These are phyloP conservation scores for Fusarium nanum DNA, from an alignment of 2,329 filamentous ascomycete genomes.

Conservation along the genomic window DNA sequence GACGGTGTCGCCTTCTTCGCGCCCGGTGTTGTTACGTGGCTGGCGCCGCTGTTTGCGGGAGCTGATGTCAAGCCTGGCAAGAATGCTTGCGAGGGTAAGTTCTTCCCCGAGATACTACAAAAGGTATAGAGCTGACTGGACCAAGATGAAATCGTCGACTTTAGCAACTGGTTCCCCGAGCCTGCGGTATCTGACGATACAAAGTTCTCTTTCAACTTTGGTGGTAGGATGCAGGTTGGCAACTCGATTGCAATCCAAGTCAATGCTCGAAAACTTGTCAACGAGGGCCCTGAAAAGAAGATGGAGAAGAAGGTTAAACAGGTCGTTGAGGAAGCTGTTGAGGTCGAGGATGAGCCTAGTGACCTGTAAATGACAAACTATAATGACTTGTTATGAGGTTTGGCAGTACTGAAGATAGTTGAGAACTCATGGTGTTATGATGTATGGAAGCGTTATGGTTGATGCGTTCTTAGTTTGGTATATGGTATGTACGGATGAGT, in stretches of 20 bases:
- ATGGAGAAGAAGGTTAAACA: background rate
- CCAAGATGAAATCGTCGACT: slow-evolving; percentile 17
- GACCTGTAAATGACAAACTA: background rate
- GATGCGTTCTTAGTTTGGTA: background rate
- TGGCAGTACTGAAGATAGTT: too few species aligned
- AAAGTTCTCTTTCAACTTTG: background rate
- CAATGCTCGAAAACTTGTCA: background rate
- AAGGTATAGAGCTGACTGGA: background rate
- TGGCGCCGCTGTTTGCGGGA: slow-evolving; percentile 29
- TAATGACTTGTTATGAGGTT: background rate
- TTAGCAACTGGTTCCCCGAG: slow-evolving; percentile 8
- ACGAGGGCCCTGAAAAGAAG: background rate
- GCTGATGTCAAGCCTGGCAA: slow-evolving; percentile 11
- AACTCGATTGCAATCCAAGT: slow-evolving; percentile 10
- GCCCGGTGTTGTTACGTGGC: slow-evolving; percentile 28
- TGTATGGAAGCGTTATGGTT: background rate
- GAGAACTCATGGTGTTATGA: background rate
- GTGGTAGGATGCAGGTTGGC: slow-evolving; percentile 1
- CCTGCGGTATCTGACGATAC: background rate
- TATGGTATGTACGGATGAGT: rapidly evolving
- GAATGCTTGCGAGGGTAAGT: slow-evolving; percentile 26
- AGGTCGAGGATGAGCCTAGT: background rate
- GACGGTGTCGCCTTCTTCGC: slow-evolving; percentile 32
- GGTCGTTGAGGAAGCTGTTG: background rate
- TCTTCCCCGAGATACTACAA: too few species aligned